phyloP scores from a whole-genome alignment of 1,139 yeast species.

The Debaryomyces coudertii region DNA sequence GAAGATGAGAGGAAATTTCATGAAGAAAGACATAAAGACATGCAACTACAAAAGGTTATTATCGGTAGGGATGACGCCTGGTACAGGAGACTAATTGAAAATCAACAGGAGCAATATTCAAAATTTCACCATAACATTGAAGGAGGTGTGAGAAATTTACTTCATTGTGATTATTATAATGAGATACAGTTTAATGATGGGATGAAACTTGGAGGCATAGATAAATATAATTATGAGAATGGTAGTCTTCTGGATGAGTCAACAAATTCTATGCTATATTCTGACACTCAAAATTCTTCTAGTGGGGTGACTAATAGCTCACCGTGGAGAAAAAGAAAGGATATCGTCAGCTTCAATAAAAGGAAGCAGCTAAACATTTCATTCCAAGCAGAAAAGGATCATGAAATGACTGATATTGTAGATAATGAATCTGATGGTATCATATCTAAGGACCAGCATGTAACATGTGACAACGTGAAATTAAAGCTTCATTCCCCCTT shows the following conservation, averaged over 20 bases:
- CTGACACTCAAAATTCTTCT: background rate
- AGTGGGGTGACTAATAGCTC: background rate
- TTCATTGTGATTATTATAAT: background rate
- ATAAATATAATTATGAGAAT: conserved; percentile 15
- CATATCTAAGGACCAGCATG: background rate
- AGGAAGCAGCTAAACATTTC: background rate
- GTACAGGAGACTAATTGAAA: conserved; percentile 25
- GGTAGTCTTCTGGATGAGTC: conserved; percentile 12
- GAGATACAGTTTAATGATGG: background rate
- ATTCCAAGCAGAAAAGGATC: background rate
- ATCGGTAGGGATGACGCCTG: conserved; percentile 29
- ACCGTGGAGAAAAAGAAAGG: background rate
- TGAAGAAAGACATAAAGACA: conserved; percentile 16
- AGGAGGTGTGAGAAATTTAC: conserved; percentile 3
- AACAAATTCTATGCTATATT: background rate
- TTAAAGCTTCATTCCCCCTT: background rate
- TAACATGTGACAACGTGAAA: background rate
- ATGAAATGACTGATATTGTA: conserved; percentile 3
- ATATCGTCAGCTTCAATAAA: background rate
- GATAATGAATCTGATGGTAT: background rate
- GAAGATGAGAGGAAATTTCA: background rate
- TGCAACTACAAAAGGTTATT: conserved; percentile 28
- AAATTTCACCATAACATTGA: conserved; percentile 7
- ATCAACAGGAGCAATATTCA: conserved; percentile 16
- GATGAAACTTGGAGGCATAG: conserved; percentile 13